phyloP scores from a whole-genome alignment of 2,329 filamentous ascomycete genomes.

The Exophiala oligosperma region DNA sequence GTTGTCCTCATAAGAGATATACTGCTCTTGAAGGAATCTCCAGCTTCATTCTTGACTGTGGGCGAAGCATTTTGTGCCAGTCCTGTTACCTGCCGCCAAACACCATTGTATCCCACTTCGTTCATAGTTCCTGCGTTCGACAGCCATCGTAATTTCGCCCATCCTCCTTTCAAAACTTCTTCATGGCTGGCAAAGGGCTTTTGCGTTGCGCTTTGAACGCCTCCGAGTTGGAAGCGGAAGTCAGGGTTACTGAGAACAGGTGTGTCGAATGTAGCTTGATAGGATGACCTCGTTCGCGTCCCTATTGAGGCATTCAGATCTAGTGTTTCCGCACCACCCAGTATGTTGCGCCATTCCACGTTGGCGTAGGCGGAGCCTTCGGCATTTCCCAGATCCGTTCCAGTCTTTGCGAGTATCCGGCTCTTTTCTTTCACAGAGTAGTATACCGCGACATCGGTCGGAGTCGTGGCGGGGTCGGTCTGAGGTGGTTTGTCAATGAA shows the following conservation, averaged over 20 bases:
- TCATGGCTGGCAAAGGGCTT: slow-evolving; percentile 95
- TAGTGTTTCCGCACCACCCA: slow-evolving; percentile 89
- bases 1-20: slow-evolving; percentile 77
- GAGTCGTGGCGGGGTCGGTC: slow-evolving; percentile 66
- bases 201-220: slow-evolving; percentile 76
- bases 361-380: slow-evolving; percentile 94
- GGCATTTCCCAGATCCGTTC: slow-evolving; percentile 88
- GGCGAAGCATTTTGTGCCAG: slow-evolving; percentile 75
- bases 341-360: slow-evolving; percentile 82
- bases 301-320: slow-evolving; percentile 85
- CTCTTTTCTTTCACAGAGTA: slow-evolving; percentile 77
- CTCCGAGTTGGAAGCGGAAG: slow-evolving; percentile 74
- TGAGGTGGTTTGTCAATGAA: slow-evolving; percentile 76
- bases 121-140: slow-evolving; percentile 66
- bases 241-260: slow-evolving; percentile 85
- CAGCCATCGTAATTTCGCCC: slow-evolving; percentile 74
- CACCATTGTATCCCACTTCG: slow-evolving; percentile 74
- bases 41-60: slow-evolving; percentile 79
- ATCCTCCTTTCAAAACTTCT: slow-evolving; percentile 77
- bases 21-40: slow-evolving; percentile 87
- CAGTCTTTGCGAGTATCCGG: slow-evolving; percentile 84
- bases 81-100: slow-evolving; percentile 87
- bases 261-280: slow-evolving; percentile 80
- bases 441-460: slow-evolving; percentile 78
- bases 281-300: slow-evolving; percentile 86